These are phyloP conservation scores for Fusarium xyrophilum DNA, from an alignment of 2,329 filamentous ascomycete genomes.

Conservation along the genomic window DNA sequence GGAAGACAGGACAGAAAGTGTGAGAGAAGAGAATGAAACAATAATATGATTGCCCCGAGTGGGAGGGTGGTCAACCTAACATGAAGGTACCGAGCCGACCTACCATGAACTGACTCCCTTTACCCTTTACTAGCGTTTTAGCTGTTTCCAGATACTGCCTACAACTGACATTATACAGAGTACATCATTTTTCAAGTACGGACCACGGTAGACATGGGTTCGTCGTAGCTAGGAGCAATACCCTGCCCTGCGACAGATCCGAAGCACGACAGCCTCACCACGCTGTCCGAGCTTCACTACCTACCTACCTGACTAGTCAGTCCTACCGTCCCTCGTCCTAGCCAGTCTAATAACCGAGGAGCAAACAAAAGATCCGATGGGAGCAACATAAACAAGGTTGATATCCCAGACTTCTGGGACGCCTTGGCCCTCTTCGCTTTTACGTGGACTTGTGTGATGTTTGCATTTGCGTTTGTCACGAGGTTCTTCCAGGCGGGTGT, in stretches of 20 bases:
- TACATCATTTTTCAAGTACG: slow-evolving; percentile 23
- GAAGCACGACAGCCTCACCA: slow-evolving; percentile 50
- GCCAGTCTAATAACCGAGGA: slow-evolving; percentile 3
- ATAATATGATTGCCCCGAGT: slow-evolving; percentile 22
- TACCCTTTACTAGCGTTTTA: slow-evolving; percentile 32
- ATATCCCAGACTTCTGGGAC: slow-evolving; percentile 33
- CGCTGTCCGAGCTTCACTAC: slow-evolving; percentile 32
- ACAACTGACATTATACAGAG: slow-evolving; percentile 19
- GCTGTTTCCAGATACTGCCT: slow-evolving; percentile 32
- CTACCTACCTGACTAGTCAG: slow-evolving; percentile 13
- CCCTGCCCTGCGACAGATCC: slow-evolving; percentile 57
- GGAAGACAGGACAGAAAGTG: slow-evolving; percentile 23
- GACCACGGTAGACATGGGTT: slow-evolving; percentile 25
- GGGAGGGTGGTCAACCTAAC: slow-evolving; percentile 28
- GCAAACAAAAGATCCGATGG: background rate
- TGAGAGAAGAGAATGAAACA: slow-evolving; percentile 36
- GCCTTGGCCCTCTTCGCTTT: slow-evolving; percentile 24
- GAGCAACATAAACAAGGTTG: slow-evolving; percentile 4
- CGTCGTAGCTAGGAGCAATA: slow-evolving; percentile 21
- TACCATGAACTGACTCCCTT: background rate
- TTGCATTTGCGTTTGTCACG: slow-evolving; percentile 9
- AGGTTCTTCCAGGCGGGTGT: background rate
- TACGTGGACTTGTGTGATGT: slow-evolving; percentile 3
- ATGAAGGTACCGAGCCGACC: background rate
- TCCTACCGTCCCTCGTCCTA: slow-evolving; percentile 1